These are phyloP conservation scores for Cyclaneusma minus DNA, from an alignment of 2,329 filamentous ascomycete species.

Conservation along the genomic window DNA sequence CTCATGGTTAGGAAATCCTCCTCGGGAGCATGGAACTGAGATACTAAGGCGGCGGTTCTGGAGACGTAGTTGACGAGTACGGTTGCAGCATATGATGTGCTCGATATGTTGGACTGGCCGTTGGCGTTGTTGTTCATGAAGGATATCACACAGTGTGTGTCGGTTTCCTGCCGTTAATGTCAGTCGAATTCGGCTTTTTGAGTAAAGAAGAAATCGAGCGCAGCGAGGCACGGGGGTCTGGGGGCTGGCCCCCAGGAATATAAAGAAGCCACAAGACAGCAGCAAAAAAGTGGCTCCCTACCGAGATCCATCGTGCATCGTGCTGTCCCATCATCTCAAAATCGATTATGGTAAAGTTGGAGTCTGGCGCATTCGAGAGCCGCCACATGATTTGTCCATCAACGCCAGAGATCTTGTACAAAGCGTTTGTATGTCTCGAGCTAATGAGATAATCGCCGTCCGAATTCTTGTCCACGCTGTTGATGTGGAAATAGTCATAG, in stretches of 20 bases:
- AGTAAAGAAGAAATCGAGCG: no score
- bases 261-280: no score
- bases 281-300: no score
- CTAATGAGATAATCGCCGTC: slow-evolving; percentile 28
- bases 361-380: slow-evolving; percentile 28
- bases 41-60: slow-evolving; percentile 20
- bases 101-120: slow-evolving; percentile 3
- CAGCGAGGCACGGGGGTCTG: no score
- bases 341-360: slow-evolving; percentile 26
- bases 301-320: slow-evolving; percentile 25
- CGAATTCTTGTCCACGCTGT: slow-evolving; percentile 32
- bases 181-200: no score
- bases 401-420: slow-evolving; percentile 26
- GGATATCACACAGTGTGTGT: slow-evolving; percentile 22
- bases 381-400: slow-evolving; percentile 32
- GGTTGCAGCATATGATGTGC: slow-evolving; percentile 15
- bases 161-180: slow-evolving; percentile 21
- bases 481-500: slow-evolving; percentile 41
- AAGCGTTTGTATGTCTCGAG: slow-evolving; percentile 22
- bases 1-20: slow-evolving; percentile 21
- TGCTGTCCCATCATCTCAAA: no score
- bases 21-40: slow-evolving; percentile 23
- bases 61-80: slow-evolving; percentile 20
- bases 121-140: slow-evolving; percentile 27
- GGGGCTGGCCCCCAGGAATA: no score